Evolutionary conservation across 2,329 filamentous ascomycete species (phyloP).

Genomic region (Metarhizium humberi): DNA sequence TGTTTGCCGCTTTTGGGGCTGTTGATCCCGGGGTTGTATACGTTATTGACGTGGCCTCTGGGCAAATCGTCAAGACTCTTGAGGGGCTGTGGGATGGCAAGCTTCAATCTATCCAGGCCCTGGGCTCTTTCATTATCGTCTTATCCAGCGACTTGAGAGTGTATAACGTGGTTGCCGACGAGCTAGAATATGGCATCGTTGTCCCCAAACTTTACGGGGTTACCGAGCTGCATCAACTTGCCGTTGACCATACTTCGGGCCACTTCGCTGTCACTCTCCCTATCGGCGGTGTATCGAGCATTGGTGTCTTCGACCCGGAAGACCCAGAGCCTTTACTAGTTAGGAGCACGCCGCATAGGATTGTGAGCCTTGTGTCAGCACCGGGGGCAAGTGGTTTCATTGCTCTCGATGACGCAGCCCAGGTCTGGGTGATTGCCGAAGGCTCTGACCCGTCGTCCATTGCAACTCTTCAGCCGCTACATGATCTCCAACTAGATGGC

Average conservation of each 20-base stretch:
- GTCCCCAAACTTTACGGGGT: slow-evolving; percentile 35
- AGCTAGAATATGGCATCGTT: slow-evolving; percentile 57
- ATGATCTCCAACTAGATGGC: slow-evolving; percentile 41
- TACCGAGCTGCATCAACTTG: slow-evolving; percentile 51
- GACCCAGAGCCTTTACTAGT: slow-evolving; percentile 49
- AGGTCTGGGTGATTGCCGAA: slow-evolving; percentile 55
- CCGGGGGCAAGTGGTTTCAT: slow-evolving; percentile 62
- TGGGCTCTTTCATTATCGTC: slow-evolving; percentile 66
- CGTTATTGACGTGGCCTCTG: slow-evolving; percentile 64
- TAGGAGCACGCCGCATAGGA: slow-evolving; percentile 44
- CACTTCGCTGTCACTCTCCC: slow-evolving; percentile 56
- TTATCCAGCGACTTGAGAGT: slow-evolving; percentile 66
- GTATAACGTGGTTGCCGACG: slow-evolving; percentile 76
- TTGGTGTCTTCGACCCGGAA: slow-evolving; percentile 60
- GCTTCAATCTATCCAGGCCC: slow-evolving; percentile 58
- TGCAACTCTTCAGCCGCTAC: slow-evolving; percentile 44
- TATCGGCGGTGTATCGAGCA: slow-evolving; percentile 35
- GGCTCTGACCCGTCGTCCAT: slow-evolving; percentile 45
- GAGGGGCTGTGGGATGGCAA: slow-evolving; percentile 57
- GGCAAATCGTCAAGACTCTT: slow-evolving; percentile 56
- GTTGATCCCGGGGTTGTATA: slow-evolving; percentile 55
- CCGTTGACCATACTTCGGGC: slow-evolving; percentile 57
- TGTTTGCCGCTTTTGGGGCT: slow-evolving; percentile 58
- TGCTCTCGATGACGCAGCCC: slow-evolving; percentile 64
- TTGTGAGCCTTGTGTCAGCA: slow-evolving; percentile 59